Conservation (phyloP, 2,329 filamentous ascomycete genomes). For the Penicillium sp. region DNA sequence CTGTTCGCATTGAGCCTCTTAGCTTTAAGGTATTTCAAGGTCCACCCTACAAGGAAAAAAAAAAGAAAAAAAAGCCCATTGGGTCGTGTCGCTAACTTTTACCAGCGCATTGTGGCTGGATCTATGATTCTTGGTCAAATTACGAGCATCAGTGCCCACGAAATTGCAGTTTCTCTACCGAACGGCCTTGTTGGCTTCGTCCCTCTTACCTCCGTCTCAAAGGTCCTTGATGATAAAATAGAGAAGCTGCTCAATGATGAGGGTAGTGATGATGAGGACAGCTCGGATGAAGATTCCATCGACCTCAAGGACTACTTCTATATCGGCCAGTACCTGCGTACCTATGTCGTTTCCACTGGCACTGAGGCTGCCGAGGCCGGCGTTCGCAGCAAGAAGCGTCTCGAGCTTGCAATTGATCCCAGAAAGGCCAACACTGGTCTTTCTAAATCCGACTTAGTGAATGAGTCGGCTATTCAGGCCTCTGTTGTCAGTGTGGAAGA, state of each 20-base stretch:
- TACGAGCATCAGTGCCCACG: conserved; percentile 74
- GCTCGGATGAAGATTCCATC: conserved; percentile 58
- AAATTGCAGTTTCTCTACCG: conserved; percentile 79
- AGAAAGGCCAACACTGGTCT: conserved; percentile 76
- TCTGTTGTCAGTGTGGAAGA: conserved; percentile 92
- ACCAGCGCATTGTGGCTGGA: conserved; percentile 76
- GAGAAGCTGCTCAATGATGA: conserved; percentile 65
- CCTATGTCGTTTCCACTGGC: conserved; percentile 75
- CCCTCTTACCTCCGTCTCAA: conserved; percentile 87
- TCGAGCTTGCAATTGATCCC: conserved; percentile 85
- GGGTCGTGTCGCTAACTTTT: conserved; percentile 32
- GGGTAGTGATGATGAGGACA: conserved; percentile 57
- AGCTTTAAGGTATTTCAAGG: conserved; percentile 74
- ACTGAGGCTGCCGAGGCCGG: conserved; percentile 53
- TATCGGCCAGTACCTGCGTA: conserved; percentile 84
- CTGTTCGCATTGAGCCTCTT: conserved; percentile 77
- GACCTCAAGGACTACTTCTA: conserved; percentile 75
- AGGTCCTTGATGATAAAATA: conserved; percentile 72
- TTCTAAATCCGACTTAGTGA: conserved; percentile 69
- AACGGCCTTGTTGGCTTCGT: conserved; percentile 93
- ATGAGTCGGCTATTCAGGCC: conserved; percentile 79
- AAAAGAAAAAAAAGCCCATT: neutral
- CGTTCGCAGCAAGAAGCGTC: conserved; percentile 72
- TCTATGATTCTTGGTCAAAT: conserved; percentile 87
- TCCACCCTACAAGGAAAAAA: neutral